phyloP scores from a whole-genome alignment of 495 filamentous ascomycete genomes.

The Penicillium antarcticum region DNA sequence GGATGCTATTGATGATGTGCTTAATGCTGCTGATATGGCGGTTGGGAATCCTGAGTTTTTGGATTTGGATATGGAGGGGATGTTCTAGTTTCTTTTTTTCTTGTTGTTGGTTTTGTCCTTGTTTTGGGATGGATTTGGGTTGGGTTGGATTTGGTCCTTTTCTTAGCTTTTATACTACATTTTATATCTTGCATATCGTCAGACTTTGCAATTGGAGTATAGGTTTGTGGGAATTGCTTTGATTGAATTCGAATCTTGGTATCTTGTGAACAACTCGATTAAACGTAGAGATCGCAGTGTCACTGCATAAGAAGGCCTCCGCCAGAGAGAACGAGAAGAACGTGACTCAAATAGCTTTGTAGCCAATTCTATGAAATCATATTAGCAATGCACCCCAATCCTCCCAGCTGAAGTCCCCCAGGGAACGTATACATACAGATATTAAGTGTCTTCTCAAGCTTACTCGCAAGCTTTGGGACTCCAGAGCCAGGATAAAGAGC shows the following conservation, averaged over 20 bases:
- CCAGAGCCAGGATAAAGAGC: conserved; percentile 16
- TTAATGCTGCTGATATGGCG: conserved; percentile 47
- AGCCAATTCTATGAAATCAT: too few species aligned
- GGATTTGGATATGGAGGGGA: conserved; percentile 49
- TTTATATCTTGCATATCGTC: neutral
- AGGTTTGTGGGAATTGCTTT: too few species aligned
- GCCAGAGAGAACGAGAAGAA: too few species aligned
- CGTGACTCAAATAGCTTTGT: too few species aligned
- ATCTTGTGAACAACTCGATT: too few species aligned
- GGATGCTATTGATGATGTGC: conserved; percentile 46
- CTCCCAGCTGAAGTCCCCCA: too few species aligned
- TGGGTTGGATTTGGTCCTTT: neutral
- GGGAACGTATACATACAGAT: conserved; percentile 6
- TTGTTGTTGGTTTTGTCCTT: too few species aligned
- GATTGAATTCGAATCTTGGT: too few species aligned
- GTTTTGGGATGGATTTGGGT: neutral
- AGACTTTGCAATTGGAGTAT: too few species aligned
- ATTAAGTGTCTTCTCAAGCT: conserved; percentile 9
- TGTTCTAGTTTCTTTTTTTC: conserved; percentile 25
- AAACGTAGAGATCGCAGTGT: too few species aligned
- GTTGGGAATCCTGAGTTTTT: conserved; percentile 48
- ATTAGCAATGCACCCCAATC: too few species aligned
- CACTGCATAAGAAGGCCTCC: too few species aligned
- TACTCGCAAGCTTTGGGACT: conserved; percentile 7
- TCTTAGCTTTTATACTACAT: conserved; percentile 1